Evolutionary conservation across 306 rosid genomes (phyloP), one percentile per base, ranked within the genome.

Genomic region (Calophaca sinica): DNA sequence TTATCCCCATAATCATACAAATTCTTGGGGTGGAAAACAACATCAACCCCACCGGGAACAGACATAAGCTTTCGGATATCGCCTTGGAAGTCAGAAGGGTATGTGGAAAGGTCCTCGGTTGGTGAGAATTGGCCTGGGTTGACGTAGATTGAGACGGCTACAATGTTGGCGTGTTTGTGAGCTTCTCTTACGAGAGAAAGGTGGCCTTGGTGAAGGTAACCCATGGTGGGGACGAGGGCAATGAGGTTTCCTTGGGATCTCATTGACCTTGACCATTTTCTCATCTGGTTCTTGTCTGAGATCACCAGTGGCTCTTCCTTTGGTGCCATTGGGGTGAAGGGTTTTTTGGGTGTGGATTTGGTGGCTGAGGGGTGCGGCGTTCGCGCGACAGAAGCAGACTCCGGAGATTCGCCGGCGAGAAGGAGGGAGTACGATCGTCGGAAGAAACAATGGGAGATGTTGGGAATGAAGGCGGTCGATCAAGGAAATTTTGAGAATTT

Each of bases 101-200:
- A 94, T 1, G 86, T 84, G 54, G 96, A 86, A 61, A 94, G 93
- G 69, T 94, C 96, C 74, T 94, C 99, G 36, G 84, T 70, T 26
- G 98, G 93, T 11, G 96, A 80, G 44, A 94, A 94, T 85, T 92
- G 99, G 61, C 89, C 91, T 0, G 96, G 97, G 81, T 94, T 94
- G 3, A 94, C 87, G 42, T 94, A 94, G 75, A 94, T 87, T 20
- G 99, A 94, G 79, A 94, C 90, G 0, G 69, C 96, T 4, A 89
- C 41, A 10, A 89, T 66, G 12, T 92, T 67, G 11, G 91, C 11
- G 28, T 57, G 92, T 20, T 31, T 51, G 79, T 42, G 92, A 42
- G 93, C 96, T 79, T 87, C 83, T 42, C 39, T 63, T 65, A 94
- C 62, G 9, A 94, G 89, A 2, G 98, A 83, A n/a, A 94, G 65